Percentiles rank a stretch among this genome's conserved stretches.
Conservation (phyloP, 1,284 basidiomycete genomes). For the Mycena citricolor region DNA sequence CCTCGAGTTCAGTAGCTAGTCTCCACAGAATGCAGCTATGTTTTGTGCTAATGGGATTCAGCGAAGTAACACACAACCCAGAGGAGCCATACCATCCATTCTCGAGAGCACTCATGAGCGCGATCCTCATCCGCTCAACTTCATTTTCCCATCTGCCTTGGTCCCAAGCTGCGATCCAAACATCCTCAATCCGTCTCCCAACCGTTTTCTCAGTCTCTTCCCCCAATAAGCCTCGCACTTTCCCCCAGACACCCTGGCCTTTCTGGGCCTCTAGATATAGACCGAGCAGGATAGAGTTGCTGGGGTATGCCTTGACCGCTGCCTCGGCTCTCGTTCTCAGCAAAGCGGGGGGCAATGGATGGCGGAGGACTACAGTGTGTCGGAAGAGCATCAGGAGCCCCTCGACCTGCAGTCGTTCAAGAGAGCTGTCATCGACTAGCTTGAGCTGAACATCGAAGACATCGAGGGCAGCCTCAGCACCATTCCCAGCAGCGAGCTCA, state of each 20-base stretch:
- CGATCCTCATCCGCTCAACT: constrained; percentile 65
- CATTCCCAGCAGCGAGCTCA: constrained; percentile 54
- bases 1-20: constrained; percentile 82
- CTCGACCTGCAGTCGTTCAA: constrained; percentile 63
- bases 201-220: constrained; percentile 56
- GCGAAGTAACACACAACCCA: neutral
- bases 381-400: constrained; percentile 64
- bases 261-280: constrained; percentile 79
- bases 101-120: constrained; percentile 60
- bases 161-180: constrained; percentile 81
- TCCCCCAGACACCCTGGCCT: constrained; percentile 73
- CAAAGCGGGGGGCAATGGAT: constrained; percentile 56
- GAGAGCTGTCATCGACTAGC: constrained; percentile 33
- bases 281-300: constrained; percentile 73
- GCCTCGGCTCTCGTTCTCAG: constrained; percentile 58
- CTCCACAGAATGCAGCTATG: constrained; percentile 75
- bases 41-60: constrained; percentile 52
- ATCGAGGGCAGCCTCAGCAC: constrained; percentile 41
- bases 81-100: constrained; percentile 56
- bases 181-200: constrained; percentile 58
- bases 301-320: constrained; percentile 62
- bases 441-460: constrained; percentile 48
- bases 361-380: constrained; percentile 53
- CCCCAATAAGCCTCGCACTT: constrained; percentile 54
- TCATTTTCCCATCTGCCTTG: constrained; percentile 66